Percentiles rank a stretch among this genome's conserved stretches.
phyloP scores from a whole-genome alignment of 2,329 filamentous ascomycete genomes.

The Zasmidium angulare region DNA sequence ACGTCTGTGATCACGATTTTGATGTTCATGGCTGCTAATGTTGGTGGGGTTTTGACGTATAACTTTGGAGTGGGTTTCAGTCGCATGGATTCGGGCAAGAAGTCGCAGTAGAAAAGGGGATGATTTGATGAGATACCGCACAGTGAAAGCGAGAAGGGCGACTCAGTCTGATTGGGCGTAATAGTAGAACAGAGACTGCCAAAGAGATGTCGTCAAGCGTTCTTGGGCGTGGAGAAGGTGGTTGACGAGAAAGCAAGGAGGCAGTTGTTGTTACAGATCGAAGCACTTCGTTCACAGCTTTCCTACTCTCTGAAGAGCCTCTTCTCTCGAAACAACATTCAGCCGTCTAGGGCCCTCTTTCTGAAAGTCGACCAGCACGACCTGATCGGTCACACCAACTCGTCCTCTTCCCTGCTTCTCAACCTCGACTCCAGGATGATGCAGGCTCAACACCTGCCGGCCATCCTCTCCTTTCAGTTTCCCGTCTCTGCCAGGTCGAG shows the following conservation, averaged over 20 bases:
- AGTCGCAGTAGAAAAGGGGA: slow-evolving; percentile 10
- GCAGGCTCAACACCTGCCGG: slow-evolving; percentile 53
- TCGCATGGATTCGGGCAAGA: slow-evolving; percentile 28
- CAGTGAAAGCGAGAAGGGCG: neutral
- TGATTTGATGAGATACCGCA: neutral
- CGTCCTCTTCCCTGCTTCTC: slow-evolving; percentile 42
- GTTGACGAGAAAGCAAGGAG: no score
- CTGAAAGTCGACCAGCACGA: slow-evolving; percentile 57
- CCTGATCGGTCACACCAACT: slow-evolving; percentile 54
- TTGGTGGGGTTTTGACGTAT: slow-evolving; percentile 47
- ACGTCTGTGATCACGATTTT: slow-evolving; percentile 38
- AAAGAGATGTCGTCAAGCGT: neutral
- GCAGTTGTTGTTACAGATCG: no score
- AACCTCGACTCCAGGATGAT: slow-evolving; percentile 57
- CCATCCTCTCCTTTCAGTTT: slow-evolving; percentile 46
- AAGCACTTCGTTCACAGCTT: slow-evolving; percentile 12
- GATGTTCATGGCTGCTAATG: slow-evolving; percentile 42
- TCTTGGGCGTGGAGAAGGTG: no score
- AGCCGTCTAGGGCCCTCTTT: slow-evolving; percentile 58
- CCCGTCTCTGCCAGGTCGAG: slow-evolving; percentile 35
- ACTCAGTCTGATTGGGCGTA: neutral
- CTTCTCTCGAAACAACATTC: slow-evolving; percentile 48
- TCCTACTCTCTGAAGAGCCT: slow-evolving; percentile 28
- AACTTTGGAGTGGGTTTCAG: slow-evolving; percentile 47
- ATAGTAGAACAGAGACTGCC: no score